Conservation (phyloP, 805 yeast genomes). For the Metschnikowia continentalis region DNA sequence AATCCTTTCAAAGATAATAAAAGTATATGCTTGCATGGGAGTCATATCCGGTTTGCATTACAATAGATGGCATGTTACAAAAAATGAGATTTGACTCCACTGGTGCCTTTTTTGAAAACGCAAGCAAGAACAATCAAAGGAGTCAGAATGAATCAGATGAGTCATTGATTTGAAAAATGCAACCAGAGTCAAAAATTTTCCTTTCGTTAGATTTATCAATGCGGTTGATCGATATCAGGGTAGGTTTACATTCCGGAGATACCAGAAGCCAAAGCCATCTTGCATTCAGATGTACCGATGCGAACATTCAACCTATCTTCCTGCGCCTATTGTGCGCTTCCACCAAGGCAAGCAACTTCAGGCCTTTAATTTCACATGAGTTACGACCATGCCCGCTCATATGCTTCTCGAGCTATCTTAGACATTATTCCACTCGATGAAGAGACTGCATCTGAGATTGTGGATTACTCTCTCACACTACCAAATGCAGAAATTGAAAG, state of each 20-base stretch:
- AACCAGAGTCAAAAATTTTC: neutral
- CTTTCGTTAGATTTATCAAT: neutral
- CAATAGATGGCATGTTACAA: neutral
- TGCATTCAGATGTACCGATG: conserved; percentile 1
- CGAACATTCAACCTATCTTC: neutral
- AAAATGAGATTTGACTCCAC: neutral
- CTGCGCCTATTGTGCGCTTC: neutral
- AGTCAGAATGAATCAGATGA: neutral
- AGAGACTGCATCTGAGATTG: conserved; percentile 51
- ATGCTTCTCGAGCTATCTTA: conserved; percentile 25
- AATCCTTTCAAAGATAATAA: neutral
- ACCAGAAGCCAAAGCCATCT: neutral
- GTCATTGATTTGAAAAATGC: neutral
- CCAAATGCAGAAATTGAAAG: conserved; percentile 45
- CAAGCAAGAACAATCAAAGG: neutral
- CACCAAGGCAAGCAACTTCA: neutral
- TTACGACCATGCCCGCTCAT: conserved; percentile 22
- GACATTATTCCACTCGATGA: conserved; percentile 54
- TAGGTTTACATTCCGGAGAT: too few species aligned
- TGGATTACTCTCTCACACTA: conserved; percentile 48
- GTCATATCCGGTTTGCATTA: neutral
- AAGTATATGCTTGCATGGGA: neutral
- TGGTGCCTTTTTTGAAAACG: neutral
- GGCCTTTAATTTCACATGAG: conserved; percentile 6
- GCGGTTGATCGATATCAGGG: too few species aligned